Evolutionary conservation across 306 rosid genomes (phyloP).

Genomic region (Morella rubra): DNA sequence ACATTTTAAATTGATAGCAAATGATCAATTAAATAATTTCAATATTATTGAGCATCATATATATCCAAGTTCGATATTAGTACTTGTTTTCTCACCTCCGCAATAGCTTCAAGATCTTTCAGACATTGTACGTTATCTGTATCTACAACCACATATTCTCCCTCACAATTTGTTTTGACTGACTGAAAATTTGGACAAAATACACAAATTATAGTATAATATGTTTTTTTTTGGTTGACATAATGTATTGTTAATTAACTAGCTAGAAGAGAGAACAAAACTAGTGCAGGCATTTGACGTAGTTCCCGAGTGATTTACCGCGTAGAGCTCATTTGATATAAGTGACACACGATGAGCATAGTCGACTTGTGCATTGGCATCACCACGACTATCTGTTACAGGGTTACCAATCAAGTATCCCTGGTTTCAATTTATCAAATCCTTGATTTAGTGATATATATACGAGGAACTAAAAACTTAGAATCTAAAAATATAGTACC

Average conservation of each 20-base stretch:
- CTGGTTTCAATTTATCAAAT: neutral
- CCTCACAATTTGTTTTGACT: conserved; percentile 30
- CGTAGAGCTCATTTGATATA: no score
- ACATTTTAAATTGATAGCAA: no score
- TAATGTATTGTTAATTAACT: neutral
- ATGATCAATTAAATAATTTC: no score
- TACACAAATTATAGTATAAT: neutral
- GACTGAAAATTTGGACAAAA: neutral
- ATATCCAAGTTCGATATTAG: neutral
- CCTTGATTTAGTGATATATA: neutral
- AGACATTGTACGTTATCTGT: conserved; percentile 39
- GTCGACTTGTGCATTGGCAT: conserved; percentile 16
- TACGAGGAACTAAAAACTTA: neutral
- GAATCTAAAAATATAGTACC: no score
- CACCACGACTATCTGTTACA: conserved; percentile 10
- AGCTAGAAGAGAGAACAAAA: neutral
- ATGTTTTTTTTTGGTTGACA: neutral
- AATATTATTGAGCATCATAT: neutral
- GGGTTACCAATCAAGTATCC: conserved; percentile 33
- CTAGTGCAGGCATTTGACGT: no score
- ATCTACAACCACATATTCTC: conserved; percentile 28
- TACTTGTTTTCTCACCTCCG: conserved; percentile 23
- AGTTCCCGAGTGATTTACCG: no score
- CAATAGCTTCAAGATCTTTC: conserved; percentile 24
- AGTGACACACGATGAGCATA: no score